Evolutionary conservation across 73 alveolate species (phyloP), one percentile per base, ranked within the genome.

Genomic region (Uronychia binucleata): DNA sequence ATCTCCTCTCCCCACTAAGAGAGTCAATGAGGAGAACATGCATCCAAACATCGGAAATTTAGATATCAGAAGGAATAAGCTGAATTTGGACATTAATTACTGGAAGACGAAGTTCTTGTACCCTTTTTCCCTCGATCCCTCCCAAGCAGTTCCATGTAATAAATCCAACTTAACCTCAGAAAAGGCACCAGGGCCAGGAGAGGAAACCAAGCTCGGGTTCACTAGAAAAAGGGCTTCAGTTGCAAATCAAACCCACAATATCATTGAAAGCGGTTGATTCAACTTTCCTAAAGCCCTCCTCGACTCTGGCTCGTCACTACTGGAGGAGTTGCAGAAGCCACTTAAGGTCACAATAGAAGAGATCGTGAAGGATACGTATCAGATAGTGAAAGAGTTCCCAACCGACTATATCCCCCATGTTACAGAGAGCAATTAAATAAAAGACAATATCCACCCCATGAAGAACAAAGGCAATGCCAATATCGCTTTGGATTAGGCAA

Each of bases 71-170:
- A 34, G 85, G 67, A 28, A 67, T 35, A 91, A 88, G 28, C 59
- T 88, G 58, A 88, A 88, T 33, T 46, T 83, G 85, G 80, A 80
- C 28, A 74, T 86, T 0, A 77, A 77, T 13, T 78, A 88, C 34
- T 88, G 94, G 94, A 88, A 88, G 57, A 26, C 82, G 29, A 83
- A 88, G 29, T 88, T 77, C 84, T 81, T 88, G 26, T 88, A 76
- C 31, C 94, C 94, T 8, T 88, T 46, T 19, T 46, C 67, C 67
- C 67, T 46, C 19, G 67, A 46, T 19, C 67, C 67, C 19, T 46
- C 67, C 19, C n/a, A 46, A 19, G n/a, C 5, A 46, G 67, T 46
- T 11, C 19, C 67, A 5, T 11, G 67, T 46, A 46, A 46, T 46
- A n/a, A n/a, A 11, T 46, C 19, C n/a, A 46, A 46, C 19, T 46